phyloP scores from a whole-genome alignment of 768 basidiomycete species.

The Cystobasidium ongulense region DNA sequence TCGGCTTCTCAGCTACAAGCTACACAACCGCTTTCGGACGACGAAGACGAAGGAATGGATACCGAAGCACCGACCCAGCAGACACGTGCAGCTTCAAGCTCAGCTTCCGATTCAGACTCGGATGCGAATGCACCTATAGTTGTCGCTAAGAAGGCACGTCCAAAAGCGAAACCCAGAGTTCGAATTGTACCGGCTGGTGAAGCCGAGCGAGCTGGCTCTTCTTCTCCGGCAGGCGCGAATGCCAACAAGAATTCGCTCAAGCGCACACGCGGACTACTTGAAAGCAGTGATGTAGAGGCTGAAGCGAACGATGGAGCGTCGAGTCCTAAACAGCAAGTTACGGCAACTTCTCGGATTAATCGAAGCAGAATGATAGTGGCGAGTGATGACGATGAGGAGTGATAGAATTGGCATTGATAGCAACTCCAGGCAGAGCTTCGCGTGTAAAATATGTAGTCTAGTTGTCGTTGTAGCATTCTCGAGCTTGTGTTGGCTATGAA shows the following conservation, averaged over 20 bases:
- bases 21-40: not conserved
- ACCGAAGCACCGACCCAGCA: not conserved
- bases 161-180: slow-evolving; percentile 8
- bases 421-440: not conserved
- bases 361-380: slow-evolving; percentile 17
- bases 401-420: not conserved
- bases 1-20: not conserved
- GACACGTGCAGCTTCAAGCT: not conserved
- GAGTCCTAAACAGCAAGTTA: slow-evolving; percentile 1
- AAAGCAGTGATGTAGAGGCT: not conserved
- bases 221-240: not conserved
- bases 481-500: not conserved
- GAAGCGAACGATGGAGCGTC: not conserved
- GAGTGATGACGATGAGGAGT: slow-evolving; percentile 18
- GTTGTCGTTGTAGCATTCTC: not conserved
- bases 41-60: not conserved
- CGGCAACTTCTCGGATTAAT: not conserved
- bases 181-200: not conserved
- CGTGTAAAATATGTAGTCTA: not conserved
- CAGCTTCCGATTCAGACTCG: slow-evolving; percentile 15
- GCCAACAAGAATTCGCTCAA: not conserved
- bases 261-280: not conserved
- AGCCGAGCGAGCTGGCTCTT: not conserved
- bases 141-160: not conserved
- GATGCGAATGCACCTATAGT: slow-evolving; percentile 2